phyloP scores from a whole-genome alignment of 495 filamentous ascomycete genomes.

The Penicillium taxi region DNA sequence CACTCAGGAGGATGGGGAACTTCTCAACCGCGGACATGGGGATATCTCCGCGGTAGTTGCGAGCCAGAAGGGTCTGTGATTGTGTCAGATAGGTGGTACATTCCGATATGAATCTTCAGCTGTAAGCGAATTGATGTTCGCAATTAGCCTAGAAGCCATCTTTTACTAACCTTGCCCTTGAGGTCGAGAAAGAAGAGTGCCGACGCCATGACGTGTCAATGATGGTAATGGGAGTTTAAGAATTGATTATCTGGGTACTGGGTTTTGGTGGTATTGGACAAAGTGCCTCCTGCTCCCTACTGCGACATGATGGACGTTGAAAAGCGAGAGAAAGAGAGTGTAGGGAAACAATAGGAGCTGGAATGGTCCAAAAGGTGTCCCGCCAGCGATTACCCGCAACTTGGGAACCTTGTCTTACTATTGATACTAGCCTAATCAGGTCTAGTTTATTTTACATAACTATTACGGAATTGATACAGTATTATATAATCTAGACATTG shows the following conservation, averaged over 20 bases:
- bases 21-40: conserved; percentile 99
- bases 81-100: conserved; percentile 22
- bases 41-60: conserved; percentile 98
- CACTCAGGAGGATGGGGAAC: conserved; percentile 92
- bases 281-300: conserved; percentile 13
- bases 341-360: conserved; percentile 7
- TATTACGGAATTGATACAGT: too few species aligned
- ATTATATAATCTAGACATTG: too few species aligned
- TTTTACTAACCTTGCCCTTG: conserved; percentile 84
- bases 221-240: too few species aligned
- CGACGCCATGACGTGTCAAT: conserved; percentile 70
- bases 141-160: background rate
- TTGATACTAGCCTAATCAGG: too few species aligned
- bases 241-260: too few species aligned
- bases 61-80: conserved; percentile 83
- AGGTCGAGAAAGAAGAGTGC: conserved; percentile 98
- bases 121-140: background rate
- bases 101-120: background rate
- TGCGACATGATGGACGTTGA: conserved; percentile 10
- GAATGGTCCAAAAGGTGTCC: too few species aligned
- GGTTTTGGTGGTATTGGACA: conserved; percentile 1
- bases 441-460: too few species aligned
- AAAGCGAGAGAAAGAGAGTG: conserved; percentile 2
- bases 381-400: too few species aligned
- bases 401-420: too few species aligned